Evolutionary conservation across 2,329 filamentous ascomycete species (phyloP).

Genomic region (Akanthomyces muscarius): DNA sequence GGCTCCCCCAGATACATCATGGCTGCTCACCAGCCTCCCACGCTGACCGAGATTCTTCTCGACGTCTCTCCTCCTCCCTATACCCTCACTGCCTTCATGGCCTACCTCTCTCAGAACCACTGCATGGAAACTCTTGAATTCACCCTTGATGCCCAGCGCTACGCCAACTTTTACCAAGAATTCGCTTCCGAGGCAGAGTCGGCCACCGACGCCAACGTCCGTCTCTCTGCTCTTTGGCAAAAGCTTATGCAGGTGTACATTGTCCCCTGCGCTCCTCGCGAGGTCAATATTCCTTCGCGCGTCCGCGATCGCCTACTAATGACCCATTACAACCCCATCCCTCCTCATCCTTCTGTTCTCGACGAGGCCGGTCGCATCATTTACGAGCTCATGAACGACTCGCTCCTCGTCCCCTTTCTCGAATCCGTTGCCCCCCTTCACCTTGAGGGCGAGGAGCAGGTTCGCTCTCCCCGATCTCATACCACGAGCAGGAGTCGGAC

Average conservation of each 20-base stretch:
- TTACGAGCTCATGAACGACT: constrained; percentile 96
- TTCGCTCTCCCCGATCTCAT: constrained; percentile 44
- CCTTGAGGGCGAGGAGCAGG: constrained; percentile 36
- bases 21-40: constrained; percentile 49
- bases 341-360: constrained; percentile 70
- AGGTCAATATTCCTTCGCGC: constrained; percentile 84
- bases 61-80: constrained; percentile 84
- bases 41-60: constrained; percentile 80
- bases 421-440: constrained; percentile 54
- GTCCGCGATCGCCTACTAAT: constrained; percentile 77
- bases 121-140: constrained; percentile 96
- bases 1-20: constrained; percentile 32
- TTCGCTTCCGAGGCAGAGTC: constrained; percentile 36
- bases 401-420: constrained; percentile 86
- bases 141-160: constrained; percentile 87
- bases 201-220: constrained; percentile 48
- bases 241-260: constrained; percentile 90
- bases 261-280: constrained; percentile 73
- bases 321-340: constrained; percentile 49
- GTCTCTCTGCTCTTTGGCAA: constrained; percentile 78
- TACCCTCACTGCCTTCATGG: constrained; percentile 90
- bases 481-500: constrained; percentile 41
- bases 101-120: constrained; percentile 93
- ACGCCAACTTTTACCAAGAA: constrained; percentile 57
- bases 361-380: constrained; percentile 83